Evolutionary conservation across 2,329 filamentous ascomycete species (phyloP).

Genomic region (Emmonsiellopsis sp.): DNA sequence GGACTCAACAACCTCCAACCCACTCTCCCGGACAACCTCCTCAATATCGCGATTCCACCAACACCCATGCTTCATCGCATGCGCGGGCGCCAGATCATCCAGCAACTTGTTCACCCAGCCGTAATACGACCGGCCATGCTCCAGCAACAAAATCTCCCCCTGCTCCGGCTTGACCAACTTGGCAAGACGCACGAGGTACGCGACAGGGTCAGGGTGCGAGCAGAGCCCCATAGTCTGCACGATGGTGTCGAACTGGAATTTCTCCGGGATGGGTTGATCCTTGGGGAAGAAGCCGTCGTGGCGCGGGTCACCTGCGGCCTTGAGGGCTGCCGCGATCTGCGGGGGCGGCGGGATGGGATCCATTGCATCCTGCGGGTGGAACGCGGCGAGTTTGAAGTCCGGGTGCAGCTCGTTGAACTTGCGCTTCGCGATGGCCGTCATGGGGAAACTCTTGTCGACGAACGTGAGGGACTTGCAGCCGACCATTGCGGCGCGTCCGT

Average conservation of each 20-base stretch:
- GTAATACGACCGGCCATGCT: slow-evolving; percentile 41
- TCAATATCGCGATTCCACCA: slow-evolving; percentile 47
- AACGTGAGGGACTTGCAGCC: slow-evolving; percentile 37
- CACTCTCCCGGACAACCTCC: slow-evolving; percentile 38
- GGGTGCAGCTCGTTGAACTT: slow-evolving; percentile 34
- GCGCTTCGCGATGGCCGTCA: slow-evolving; percentile 37
- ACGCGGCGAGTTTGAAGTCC: slow-evolving; percentile 22
- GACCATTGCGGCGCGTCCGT: slow-evolving; percentile 20
- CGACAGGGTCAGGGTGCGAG: slow-evolving; percentile 36
- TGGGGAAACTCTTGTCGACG: slow-evolving; percentile 40
- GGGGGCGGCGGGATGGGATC: slow-evolving; percentile 16
- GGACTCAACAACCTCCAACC: slow-evolving; percentile 38
- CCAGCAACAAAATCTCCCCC: slow-evolving; percentile 39
- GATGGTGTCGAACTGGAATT: slow-evolving; percentile 35
- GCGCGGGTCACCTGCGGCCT: not conserved
- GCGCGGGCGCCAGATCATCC: slow-evolving; percentile 38
- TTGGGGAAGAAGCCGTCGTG: not conserved
- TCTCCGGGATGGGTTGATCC: slow-evolving; percentile 6
- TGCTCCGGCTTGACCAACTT: slow-evolving; percentile 29
- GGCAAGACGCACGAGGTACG: slow-evolving; percentile 32
- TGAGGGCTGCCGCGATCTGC: not conserved
- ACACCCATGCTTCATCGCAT: slow-evolving; percentile 43
- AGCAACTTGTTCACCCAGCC: slow-evolving; percentile 39
- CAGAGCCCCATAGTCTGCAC: slow-evolving; percentile 45
- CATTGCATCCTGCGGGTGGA: slow-evolving; percentile 29